Conservation (phyloP, 768 basidiomycete genomes). For the Psilocybe tampanensis region DNA sequence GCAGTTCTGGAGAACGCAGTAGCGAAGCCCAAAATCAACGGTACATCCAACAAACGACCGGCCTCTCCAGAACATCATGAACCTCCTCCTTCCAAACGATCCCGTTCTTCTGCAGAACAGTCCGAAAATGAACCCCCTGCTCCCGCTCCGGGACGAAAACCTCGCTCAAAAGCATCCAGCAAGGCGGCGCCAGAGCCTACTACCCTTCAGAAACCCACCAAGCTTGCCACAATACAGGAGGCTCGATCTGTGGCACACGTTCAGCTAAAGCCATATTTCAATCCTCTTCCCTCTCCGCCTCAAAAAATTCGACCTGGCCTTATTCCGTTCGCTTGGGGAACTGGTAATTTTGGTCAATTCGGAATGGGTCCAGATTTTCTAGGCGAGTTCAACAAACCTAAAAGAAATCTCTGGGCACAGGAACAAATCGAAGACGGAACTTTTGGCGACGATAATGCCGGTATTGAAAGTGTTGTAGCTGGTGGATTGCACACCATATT, state of each 20-base stretch:
- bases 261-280: conserved; percentile 59
- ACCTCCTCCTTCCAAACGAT: conserved; percentile 54
- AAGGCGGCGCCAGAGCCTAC: conserved; percentile 11
- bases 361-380: conserved; percentile 82
- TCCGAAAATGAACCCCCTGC: conserved; percentile 43
- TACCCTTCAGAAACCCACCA: conserved; percentile 19
- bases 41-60: conserved; percentile 48
- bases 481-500: conserved; percentile 92
- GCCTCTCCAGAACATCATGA: conserved; percentile 47
- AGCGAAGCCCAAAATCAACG: conserved; percentile 34
- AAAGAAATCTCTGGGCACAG: conserved; percentile 76
- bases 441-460: conserved; percentile 72
- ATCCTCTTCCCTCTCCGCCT: conserved; percentile 63
- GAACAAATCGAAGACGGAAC: conserved; percentile 69
- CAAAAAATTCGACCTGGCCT: conserved; percentile 62
- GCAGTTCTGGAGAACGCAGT: conserved; percentile 28
- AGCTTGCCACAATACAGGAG: conserved; percentile 24
- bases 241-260: conserved; percentile 21
- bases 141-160: conserved; percentile 25
- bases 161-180: conserved; percentile 22
- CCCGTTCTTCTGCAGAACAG: conserved; percentile 42
- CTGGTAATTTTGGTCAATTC: conserved; percentile 94
- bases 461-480: conserved; percentile 78
- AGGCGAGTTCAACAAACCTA: conserved; percentile 76
- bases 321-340: conserved; percentile 85